Evolutionary conservation across 73 alveolate species (phyloP).

Genomic region (Uronychia binucleata): DNA sequence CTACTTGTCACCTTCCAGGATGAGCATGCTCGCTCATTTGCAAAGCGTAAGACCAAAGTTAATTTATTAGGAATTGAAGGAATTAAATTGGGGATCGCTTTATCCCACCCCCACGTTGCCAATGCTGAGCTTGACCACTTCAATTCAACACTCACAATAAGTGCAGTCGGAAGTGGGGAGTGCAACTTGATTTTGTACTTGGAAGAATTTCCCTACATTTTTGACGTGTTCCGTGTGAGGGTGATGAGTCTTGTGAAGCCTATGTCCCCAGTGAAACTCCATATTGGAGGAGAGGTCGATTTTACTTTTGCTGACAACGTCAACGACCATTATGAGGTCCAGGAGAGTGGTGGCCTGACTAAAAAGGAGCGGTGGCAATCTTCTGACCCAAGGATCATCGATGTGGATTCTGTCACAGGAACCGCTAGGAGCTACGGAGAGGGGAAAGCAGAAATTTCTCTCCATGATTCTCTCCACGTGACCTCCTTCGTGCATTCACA

Average conservation of each 20-base stretch:
- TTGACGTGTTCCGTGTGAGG: constrained; percentile 38
- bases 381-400: constrained; percentile 26
- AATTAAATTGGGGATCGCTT: constrained; percentile 50
- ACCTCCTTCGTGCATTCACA: constrained; percentile 48
- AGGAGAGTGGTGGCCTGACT: constrained; percentile 25
- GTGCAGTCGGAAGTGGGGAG: constrained; percentile 60
- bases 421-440: constrained; percentile 48
- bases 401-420: constrained; percentile 36
- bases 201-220: constrained; percentile 34
- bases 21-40: constrained; percentile 61
- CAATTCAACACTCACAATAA: constrained; percentile 43
- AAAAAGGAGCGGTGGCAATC: constrained; percentile 26
- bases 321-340: constrained; percentile 21
- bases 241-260: constrained; percentile 57
- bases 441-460: constrained; percentile 54
- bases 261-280: constrained; percentile 39
- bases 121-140: constrained; percentile 37
- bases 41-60: no score
- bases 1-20: constrained; percentile 57
- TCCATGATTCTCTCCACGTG: constrained; percentile 43
- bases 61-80: no score
- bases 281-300: constrained; percentile 59
- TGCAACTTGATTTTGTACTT: constrained; percentile 43
- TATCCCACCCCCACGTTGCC: constrained; percentile 57
- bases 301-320: constrained; percentile 23